Evolutionary conservation across 2,329 filamentous ascomycete species (phyloP), one percentile per base, ranked within the genome.

Genomic region (Escovopsis sp.): DNA sequence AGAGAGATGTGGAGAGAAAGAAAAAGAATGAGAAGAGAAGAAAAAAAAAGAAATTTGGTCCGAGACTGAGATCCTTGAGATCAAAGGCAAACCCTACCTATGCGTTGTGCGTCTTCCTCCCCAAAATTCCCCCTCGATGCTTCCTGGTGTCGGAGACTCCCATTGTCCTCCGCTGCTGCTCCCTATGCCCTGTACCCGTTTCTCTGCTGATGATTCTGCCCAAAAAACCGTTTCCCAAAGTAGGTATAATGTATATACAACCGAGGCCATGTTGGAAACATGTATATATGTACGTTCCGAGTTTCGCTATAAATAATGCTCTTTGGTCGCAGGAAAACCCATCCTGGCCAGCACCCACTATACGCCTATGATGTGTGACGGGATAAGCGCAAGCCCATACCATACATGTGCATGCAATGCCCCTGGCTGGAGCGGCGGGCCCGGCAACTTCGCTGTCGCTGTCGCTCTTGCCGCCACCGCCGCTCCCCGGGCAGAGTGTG

Each of bases 261-360:
- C 33, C 16, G 11, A 14, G 33, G 33, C 33, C 16, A 35, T 35
- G 16, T n/a, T 14, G 16, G 16, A 20, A 42, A 34, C 32, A 33
- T 46, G 46, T 36, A 47, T 32, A 37, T 45, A 46, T 40, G 39
- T 39, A 35, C 39, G 33, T 40, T 30, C 39, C 33, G 20, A 37
- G 20, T 27, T 35, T 29, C 27, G 27, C 27, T 29, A 29, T 29
- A 29, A 29, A 11, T 29, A 24, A 16, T n/a, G 13, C 7, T 38
- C 34, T 14, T 9, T 36, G 20, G 15, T 36, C 12, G 8, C 8
- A 29, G 7, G 27, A 29, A 11, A 8, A 9, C 34, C 8, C 34
- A 11, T 20, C 34, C 15, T 20, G 15, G 34, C 20, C 34, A 36
- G 34, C 14, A 24, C 20, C 20, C 36, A 37, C 7, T 37, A 12